Base-by-base conservation (phyloP, 2,329 filamentous ascomycete species). In the Sarocladium oryzae region DNA sequence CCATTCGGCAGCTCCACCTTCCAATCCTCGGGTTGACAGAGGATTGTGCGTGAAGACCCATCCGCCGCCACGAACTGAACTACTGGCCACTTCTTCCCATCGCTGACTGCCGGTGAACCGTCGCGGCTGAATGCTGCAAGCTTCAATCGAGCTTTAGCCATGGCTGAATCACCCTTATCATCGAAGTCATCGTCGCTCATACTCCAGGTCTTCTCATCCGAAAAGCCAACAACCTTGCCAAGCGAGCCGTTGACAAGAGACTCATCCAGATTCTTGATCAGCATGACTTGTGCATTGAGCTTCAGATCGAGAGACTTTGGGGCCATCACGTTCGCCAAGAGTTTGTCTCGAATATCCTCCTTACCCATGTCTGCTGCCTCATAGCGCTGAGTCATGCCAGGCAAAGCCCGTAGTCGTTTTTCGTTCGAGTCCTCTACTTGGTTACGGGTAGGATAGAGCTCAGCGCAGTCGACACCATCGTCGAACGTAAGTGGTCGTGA, bases 201-300 rank as follows among this genome's bases (percentile, higher is more conserved):
- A 24, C 68, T 65, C 33, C 69, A 70, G 0, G 66, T 66, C 51
- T 63, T 66, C 53, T 69, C 67, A 33, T 70, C 68, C 2, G 68
- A 66, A 53, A 70, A 70, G 4, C 60, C 67, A 52, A 70, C 77
- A 4, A 99, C 86, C 55, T 87, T 91, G 21, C 93, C 93, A 9
- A 99, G 76, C 0, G 92, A 95, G 4, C 93, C 93, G 63, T 99
- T 99, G 58, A 97, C 93, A 0, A 99, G 77, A 0, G 82, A 85
- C 35, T 96, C 89, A 62, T 99, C 93, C 70, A 97, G 85, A 60
- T 99, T 99, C 68, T 99, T 99, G 75, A 99, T 96, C n/a, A 99
- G 75, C 93, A 99, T 99, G 40, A 99, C 95, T 64, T 99, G 95
- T 0, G 93, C 89, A 9, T 90, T 89, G 56, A 93, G 85, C 67